Evolutionary conservation across 495 filamentous ascomycete species (phyloP), one percentile per base, ranked within the genome.

Genomic region (Mytilinidion resinicola): DNA sequence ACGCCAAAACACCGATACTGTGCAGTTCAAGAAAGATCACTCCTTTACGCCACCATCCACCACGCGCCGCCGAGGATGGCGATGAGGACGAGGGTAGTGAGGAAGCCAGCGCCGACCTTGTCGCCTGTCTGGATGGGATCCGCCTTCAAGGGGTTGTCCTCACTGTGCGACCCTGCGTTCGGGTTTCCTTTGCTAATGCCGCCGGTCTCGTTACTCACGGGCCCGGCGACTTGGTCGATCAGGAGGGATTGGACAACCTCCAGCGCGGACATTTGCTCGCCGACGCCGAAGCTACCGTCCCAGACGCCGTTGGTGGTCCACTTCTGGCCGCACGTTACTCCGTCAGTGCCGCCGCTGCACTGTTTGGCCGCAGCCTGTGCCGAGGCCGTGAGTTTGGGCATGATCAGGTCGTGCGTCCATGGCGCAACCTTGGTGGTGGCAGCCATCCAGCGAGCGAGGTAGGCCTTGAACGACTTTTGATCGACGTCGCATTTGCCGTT

Each of bases 381-480:
- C 2, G 78, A 81, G 11, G 73, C 72, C 52, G 71, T 63, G 10
- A 92, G 68, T 51, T 81, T 76, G 0, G 82, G 78, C 65, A 78
- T 70, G 47, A 91, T 80, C 9, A 68, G 60, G 35, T 79, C 73
- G 44, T 67, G 70, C 9, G 81, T 85, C 56, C 76, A 82, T 4
- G 88, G 86, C 5, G 84, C 87, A 59, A 91, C 76, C 56, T 83
- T 82, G 9, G 82, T 75, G 37, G 81, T 78, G 37, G 79, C 79
- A 1, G 83, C 81, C 67, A 92, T 74, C 86, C 85, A 90, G 8
- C 82, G 82, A 38, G 83, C 72, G 15, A 90, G 74, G 63, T 88
- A 86, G 9, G 85, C 86, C 71, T 91, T 92, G 78, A 90, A 91
- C 43, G 78, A 81, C 53, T 77, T 77, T 69, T 88, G 82, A 65